These are phyloP conservation scores for Fusarium annulatum DNA, from an alignment of 2,329 filamentous ascomycete species.

Conservation along the genomic window DNA sequence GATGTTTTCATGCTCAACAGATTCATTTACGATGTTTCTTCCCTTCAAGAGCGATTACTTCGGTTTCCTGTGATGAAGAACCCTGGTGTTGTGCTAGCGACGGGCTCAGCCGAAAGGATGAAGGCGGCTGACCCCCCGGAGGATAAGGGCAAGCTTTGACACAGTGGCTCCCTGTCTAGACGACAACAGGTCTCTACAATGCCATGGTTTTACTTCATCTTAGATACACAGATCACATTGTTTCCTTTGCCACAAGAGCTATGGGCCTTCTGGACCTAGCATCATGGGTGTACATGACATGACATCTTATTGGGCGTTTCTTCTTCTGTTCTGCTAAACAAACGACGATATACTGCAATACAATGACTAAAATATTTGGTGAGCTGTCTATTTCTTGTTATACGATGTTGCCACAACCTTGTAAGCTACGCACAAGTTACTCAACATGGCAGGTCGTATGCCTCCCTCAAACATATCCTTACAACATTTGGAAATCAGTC, in stretches of 20 bases:
- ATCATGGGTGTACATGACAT: background rate
- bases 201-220: background rate
- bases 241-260: no score
- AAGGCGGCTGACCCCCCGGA: no score
- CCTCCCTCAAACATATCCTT: background rate
- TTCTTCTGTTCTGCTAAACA: background rate
- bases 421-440: background rate
- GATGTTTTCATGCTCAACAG: background rate
- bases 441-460: background rate
- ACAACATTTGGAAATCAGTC: background rate
- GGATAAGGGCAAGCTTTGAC: background rate
- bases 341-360: background rate
- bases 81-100: rapidly evolving
- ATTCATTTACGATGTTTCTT: constrained; percentile 23
- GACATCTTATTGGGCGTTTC: background rate
- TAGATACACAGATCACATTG: background rate
- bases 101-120: background rate
- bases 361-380: no score
- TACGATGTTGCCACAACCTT: background rate
- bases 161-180: background rate
- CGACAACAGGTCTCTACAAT: background rate
- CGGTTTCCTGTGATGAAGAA: rapidly evolving
- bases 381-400: background rate
- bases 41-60: constrained; percentile 21
- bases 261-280: no score